A percentile compares a stretch with the other conserved stretches of the same genome.
phyloP scores from a whole-genome alignment of 208 protist genomes.

The Borovskyia barvae region DNA sequence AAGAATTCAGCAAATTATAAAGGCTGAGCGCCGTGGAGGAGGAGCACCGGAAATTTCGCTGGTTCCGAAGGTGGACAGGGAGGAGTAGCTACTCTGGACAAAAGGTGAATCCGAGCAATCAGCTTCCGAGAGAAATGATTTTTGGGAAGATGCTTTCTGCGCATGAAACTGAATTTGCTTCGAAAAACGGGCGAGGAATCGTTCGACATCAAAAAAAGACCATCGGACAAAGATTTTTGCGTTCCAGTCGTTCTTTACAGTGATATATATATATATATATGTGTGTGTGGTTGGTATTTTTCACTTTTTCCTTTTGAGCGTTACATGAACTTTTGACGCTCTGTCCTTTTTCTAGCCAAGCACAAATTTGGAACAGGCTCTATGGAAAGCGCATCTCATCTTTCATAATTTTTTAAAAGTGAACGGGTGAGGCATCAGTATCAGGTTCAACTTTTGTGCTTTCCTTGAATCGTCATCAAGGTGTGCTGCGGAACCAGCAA shows the following conservation, averaged over 20 bases:
- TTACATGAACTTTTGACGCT: background rate
- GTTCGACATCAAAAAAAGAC: too few relatives aligned
- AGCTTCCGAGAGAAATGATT: background rate
- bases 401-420: background rate
- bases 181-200: too few relatives aligned
- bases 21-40: slow-evolving; percentile 21
- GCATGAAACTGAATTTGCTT: too few relatives aligned
- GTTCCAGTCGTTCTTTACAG: too few relatives aligned
- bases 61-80: too few relatives aligned
- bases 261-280: background rate
- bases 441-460: too few relatives aligned
- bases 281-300: background rate
- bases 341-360: background rate
- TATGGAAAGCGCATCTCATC: background rate
- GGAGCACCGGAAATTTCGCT: slow-evolving; percentile 9
- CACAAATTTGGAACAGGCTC: background rate
- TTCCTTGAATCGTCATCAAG: too few relatives aligned
- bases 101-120: too few relatives aligned
- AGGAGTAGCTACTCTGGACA: too few relatives aligned
- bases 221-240: too few relatives aligned
- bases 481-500: too few relatives aligned
- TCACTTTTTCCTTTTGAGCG: background rate
- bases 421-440: background rate
- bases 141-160: too few relatives aligned
- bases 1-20: slow-evolving; percentile 20